phyloP scores from a whole-genome alignment of 768 basidiomycete species.

The Suillus occidentalis region DNA sequence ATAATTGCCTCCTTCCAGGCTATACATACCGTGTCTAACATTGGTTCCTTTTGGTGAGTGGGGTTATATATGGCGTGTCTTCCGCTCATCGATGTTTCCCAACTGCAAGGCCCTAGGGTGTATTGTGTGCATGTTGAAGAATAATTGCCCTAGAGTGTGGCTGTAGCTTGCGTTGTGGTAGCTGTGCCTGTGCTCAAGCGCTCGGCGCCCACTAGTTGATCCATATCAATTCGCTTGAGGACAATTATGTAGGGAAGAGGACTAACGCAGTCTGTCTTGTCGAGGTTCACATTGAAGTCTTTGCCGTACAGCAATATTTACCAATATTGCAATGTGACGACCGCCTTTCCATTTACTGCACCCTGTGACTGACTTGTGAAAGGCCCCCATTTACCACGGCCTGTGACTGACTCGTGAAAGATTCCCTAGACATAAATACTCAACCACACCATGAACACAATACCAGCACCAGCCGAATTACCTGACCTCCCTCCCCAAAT shows the following conservation, averaged over 20 bases:
- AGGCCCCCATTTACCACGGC: too few species aligned
- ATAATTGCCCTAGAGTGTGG: background rate
- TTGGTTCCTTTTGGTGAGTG: background rate
- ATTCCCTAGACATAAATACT: background rate
- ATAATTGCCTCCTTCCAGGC: background rate
- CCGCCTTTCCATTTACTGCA: background rate
- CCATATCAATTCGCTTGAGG: background rate
- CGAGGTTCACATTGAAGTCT: background rate
- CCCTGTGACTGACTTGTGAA: too few species aligned
- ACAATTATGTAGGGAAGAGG: background rate
- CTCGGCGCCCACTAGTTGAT: background rate
- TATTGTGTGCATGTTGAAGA: background rate
- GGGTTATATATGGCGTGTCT: background rate
- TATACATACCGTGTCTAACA: background rate
- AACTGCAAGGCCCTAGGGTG: background rate
- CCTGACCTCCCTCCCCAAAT: conserved; percentile 31
- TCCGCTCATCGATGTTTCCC: background rate
- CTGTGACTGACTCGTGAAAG: too few species aligned
- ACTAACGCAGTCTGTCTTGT: background rate
- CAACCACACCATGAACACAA: background rate
- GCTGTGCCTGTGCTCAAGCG: background rate
- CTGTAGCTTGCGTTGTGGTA: background rate
- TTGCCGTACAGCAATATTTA: too few species aligned
- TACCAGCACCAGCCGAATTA: background rate
- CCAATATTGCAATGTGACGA: background rate